A percentile compares a stretch with the other conserved stretches of the same genome.
Evolutionary conservation across 2,329 filamentous ascomycete species (phyloP).

Genomic region (Aspergillus costaricaensis): DNA sequence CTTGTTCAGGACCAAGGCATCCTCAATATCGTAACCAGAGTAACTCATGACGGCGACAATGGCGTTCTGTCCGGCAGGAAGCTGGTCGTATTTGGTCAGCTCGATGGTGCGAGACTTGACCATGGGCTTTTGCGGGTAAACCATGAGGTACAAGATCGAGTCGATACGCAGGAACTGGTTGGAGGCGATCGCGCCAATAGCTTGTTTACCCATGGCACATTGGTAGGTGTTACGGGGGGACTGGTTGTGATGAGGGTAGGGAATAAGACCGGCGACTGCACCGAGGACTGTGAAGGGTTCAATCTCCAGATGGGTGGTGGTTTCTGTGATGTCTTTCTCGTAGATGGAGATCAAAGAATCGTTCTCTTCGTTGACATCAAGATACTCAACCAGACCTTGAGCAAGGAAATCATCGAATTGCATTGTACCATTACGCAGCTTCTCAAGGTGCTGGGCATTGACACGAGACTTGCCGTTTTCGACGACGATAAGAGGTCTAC

Average conservation of each 20-base stretch:
- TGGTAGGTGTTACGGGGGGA: conserved; percentile 98
- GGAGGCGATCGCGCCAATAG: conserved; percentile 95
- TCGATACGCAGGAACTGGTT: conserved; percentile 98
- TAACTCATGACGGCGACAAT: conserved; percentile 99
- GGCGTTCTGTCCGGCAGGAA: conserved; percentile 94
- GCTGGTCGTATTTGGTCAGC: conserved; percentile 93
- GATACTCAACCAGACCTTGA: conserved; percentile 88
- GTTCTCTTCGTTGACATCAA: conserved; percentile 98
- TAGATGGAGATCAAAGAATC: conserved; percentile 91
- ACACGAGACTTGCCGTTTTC: conserved; percentile 84
- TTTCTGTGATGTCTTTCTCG: conserved; percentile 77
- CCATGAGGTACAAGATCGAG: conserved; percentile 91
- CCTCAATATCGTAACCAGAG: conserved; percentile 98
- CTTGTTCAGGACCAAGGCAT: conserved; percentile 95
- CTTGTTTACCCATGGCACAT: conserved; percentile 99
- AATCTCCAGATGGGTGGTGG: conserved; percentile 93
- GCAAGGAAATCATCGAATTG: conserved; percentile 93
- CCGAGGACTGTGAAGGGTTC: conserved; percentile 97
- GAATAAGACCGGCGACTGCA: conserved; percentile 92
- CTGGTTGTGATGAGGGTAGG: conserved; percentile 98
- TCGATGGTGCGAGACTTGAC: conserved; percentile 97
- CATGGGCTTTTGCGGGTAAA: conserved; percentile 97
- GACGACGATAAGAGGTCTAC: conserved; percentile 91
- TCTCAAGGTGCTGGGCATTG: conserved; percentile 73
- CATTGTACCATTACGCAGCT: conserved; percentile 78